Evolutionary conservation across 2,329 filamentous ascomycete genomes (phyloP), one percentile per base, ranked within the genome.

Genomic region (Neopestalotiopsis rosae): DNA sequence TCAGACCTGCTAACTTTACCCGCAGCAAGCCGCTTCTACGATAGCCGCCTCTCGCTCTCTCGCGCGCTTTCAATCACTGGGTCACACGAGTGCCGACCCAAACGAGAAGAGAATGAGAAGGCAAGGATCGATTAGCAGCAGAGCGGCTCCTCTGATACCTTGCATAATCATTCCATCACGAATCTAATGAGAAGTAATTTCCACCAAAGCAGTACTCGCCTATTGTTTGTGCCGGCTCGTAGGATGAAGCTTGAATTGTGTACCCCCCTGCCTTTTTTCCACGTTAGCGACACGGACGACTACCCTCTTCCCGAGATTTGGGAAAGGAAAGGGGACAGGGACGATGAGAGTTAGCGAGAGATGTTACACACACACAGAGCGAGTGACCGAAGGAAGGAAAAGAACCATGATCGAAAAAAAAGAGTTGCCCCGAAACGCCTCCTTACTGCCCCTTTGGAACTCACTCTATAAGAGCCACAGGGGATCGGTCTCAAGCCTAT

Each of bases 1-100:
- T 42, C 59, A 62, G 14, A 62, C 30, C 59, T 42, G 14, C 34
- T 62, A 38, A 62, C 59, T 40, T 62, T n/a, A 62, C 59, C 32
- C 30, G 28, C 17, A 32, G 59, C 10, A 28, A 28, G 24, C 24
- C 42, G 14, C 42, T n/a, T 17, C n/a, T 45, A 13, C 42, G 5
- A 49, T 13, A 24, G 45, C 45, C 45, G 45, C 45, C 7, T n/a
- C 45, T 52, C 45, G 17, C 45, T 49, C 7, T n/a, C 42, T 49
- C 24, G 24, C 34, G 34, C 34, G 10, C 1, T 7, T 1, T 38
- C 34, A 28, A 28, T 10, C 34, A 38, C 34, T 38, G 6, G 34
- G 34, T 7, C 34, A 38, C 34, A 38, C 34, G 10, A 38, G 34
- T 38, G 6, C 34, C 34, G 34, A 38, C 34, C 34, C 34, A 38